These are phyloP conservation scores for Spathaspora girioi DNA, from an alignment of 805 yeast genomes.

Conservation along the genomic window DNA sequence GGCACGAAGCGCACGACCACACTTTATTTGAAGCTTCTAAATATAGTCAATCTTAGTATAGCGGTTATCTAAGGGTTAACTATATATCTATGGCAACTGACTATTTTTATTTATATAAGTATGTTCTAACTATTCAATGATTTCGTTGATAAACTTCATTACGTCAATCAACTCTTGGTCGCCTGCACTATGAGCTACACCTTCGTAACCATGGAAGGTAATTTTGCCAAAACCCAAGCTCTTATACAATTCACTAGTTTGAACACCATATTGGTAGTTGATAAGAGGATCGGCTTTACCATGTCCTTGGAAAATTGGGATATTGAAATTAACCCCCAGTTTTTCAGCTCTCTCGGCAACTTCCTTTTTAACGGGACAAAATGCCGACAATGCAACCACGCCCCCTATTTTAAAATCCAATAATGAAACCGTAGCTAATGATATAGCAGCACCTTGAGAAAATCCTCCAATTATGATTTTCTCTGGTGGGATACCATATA, in stretches of 20 bases:
- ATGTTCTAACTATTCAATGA: conserved; percentile 8
- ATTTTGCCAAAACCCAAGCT: conserved; percentile 40
- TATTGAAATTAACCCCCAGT: conserved; percentile 41
- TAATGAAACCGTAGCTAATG: conserved; percentile 57
- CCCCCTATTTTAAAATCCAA: conserved; percentile 72
- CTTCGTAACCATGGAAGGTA: conserved; percentile 51
- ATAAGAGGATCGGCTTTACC: conserved; percentile 78
- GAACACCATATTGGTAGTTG: conserved; percentile 32
- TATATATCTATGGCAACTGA: too few species aligned
- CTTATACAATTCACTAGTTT: conserved; percentile 43
- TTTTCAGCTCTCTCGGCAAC: conserved; percentile 13
- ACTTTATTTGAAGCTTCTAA: neutral
- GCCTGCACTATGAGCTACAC: conserved; percentile 64
- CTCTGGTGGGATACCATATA: conserved; percentile 50
- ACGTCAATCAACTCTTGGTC: conserved; percentile 65
- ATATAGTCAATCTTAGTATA: too few species aligned
- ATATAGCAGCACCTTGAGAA: conserved; percentile 87
- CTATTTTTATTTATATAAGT: neutral
- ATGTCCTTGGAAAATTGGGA: conserved; percentile 87
- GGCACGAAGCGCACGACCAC: neutral
- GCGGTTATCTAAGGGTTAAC: too few species aligned
- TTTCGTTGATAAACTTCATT: conserved; percentile 25
- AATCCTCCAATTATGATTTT: conserved; percentile 91
- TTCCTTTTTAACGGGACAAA: conserved; percentile 36
- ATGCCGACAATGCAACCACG: conserved; percentile 73